Conservation (phyloP, 2,329 filamentous ascomycete species). For the Cryphonectria naterciae region DNA sequence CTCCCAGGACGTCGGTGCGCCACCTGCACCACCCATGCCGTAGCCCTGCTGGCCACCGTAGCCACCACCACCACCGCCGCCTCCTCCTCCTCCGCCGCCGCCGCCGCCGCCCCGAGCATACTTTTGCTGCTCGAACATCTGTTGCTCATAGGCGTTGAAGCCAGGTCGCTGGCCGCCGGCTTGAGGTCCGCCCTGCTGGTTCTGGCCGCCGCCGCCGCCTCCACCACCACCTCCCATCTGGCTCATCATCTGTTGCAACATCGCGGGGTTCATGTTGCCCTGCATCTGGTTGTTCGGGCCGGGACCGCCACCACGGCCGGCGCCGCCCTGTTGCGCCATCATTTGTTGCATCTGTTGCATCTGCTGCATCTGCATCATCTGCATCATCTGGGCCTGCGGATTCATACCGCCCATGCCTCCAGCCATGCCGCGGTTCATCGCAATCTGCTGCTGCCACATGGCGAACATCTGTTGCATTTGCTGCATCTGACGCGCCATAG, state of each 20-base stretch:
- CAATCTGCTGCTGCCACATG: constrained; percentile 84
- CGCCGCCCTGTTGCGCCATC: constrained; percentile 40
- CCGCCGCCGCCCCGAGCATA: constrained; percentile 62
- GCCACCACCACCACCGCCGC: constrained; percentile 41
- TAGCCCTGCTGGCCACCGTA: constrained; percentile 38
- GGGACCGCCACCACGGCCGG: constrained; percentile 36
- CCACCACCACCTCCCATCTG: constrained; percentile 41
- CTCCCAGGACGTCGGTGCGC: constrained; percentile 86
- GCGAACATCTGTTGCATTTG: constrained; percentile 97
- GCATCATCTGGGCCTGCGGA: constrained; percentile 48
- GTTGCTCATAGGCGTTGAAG: constrained; percentile 73
- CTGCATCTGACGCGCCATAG: constrained; percentile 99
- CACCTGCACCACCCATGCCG: constrained; percentile 44
- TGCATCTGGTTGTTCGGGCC: constrained; percentile 46
- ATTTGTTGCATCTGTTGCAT: constrained; percentile 60
- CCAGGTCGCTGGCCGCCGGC: constrained; percentile 45
- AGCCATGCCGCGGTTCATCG: constrained; percentile 66
- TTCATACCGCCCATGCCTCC: constrained; percentile 43
- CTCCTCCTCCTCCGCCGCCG: constrained; percentile 46
- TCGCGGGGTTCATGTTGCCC: constrained; percentile 50
- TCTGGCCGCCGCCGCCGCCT: constrained; percentile 35
- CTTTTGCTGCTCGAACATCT: constrained; percentile 77
- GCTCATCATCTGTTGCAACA: constrained; percentile 61
- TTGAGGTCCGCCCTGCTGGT: constrained; percentile 38
- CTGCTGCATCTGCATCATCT: constrained; percentile 76